phyloP scores from a whole-genome alignment of 139 green algal species.

The Desmodesmus armatus region DNA sequence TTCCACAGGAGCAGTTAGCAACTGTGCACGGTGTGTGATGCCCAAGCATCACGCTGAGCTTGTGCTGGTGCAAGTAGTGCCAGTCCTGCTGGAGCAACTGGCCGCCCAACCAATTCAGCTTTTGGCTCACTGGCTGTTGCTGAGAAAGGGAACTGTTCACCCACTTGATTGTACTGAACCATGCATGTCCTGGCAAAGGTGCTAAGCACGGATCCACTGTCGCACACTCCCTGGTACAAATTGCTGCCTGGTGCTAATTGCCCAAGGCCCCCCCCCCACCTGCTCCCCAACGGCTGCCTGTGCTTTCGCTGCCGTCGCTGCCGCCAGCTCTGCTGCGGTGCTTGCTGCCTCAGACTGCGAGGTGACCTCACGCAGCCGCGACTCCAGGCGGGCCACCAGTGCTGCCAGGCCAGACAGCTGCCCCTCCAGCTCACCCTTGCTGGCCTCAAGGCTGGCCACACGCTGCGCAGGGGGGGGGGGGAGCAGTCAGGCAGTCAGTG shows the following conservation, averaged over 20 bases:
- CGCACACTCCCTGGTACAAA: too few relatives aligned
- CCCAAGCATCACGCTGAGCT: too few relatives aligned
- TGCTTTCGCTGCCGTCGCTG: constrained; percentile 24
- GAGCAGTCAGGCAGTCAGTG: too few relatives aligned
- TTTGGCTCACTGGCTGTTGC: neutral
- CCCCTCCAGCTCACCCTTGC: constrained; percentile 54
- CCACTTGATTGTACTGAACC: neutral
- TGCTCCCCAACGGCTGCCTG: constrained; percentile 39
- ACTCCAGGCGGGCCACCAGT: constrained; percentile 62
- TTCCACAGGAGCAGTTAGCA: neutral
- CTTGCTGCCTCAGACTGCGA: constrained; percentile 38
- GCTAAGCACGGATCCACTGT: neutral
- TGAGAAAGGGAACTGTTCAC: neutral
- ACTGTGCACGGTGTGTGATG: too few relatives aligned
- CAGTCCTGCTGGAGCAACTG: too few relatives aligned
- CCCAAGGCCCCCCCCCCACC: constrained; percentile 1
- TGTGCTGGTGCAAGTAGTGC: too few relatives aligned
- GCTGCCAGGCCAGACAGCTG: constrained; percentile 63
- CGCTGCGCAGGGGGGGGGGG: too few relatives aligned
- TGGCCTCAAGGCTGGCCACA: constrained; percentile 54
- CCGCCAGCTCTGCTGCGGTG: constrained; percentile 48
- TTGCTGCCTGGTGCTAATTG: neutral
- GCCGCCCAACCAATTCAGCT: too few relatives aligned
- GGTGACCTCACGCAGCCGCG: constrained; percentile 46
- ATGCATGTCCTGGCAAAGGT: too few relatives aligned